Conservation (phyloP, 768 basidiomycete species). For the Dentipellis sp. region DNA sequence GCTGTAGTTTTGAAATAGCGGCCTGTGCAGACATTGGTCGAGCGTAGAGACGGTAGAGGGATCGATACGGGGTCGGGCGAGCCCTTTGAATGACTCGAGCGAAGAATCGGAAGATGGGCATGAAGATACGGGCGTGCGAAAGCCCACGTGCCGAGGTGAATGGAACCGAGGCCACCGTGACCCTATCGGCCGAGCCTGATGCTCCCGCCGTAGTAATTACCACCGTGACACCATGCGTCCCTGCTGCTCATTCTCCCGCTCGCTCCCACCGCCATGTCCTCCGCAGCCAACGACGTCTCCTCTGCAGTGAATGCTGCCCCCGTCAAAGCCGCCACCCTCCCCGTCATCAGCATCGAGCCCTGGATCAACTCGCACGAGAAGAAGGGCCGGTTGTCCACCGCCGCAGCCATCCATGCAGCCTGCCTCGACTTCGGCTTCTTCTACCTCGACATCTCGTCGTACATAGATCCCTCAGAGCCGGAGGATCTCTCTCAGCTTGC, state of each 20-base stretch:
- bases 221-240: no score
- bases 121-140: no score
- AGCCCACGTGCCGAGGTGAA: no score
- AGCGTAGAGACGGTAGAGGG: neutral
- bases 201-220: no score
- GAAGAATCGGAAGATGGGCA: no score
- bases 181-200: no score
- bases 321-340: slow-evolving; percentile 24
- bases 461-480: slow-evolving; percentile 45
- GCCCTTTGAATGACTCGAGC: no score
- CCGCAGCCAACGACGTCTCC: no score
- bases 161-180: no score
- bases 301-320: no score
- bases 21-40: slow-evolving; percentile 19
- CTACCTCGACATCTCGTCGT: slow-evolving; percentile 67
- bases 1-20: slow-evolving; percentile 18
- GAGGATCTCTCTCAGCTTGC: slow-evolving; percentile 59
- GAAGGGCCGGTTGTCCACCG: slow-evolving; percentile 33
- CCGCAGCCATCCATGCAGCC: slow-evolving; percentile 56
- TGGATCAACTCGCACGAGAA: slow-evolving; percentile 35
- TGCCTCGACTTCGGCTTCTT: slow-evolving; percentile 84
- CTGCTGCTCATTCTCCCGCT: no score
- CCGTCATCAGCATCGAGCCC: slow-evolving; percentile 66
- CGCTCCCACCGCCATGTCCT: no score
- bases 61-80: slow-evolving; percentile 3